phyloP scores from a whole-genome alignment of 176 grass and related monocot genomes.

The Sorghum bicolor region DNA sequence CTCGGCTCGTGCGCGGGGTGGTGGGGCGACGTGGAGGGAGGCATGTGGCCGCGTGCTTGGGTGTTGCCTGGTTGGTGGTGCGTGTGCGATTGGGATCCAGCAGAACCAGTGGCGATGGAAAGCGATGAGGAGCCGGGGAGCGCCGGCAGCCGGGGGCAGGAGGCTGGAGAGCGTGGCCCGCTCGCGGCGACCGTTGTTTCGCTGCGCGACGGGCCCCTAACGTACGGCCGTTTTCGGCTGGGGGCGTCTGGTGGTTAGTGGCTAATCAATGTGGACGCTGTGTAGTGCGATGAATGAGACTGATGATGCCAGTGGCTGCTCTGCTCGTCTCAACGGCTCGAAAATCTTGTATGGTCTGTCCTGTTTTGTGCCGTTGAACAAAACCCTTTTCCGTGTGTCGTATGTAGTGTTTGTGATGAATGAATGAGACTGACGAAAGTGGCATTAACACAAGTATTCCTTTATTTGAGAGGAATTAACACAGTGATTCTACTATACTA shows the following conservation, averaged over 20 bases:
- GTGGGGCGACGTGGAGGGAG: not conserved
- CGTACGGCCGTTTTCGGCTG: not conserved
- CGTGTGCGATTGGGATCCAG: not conserved
- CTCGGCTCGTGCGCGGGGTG: not conserved
- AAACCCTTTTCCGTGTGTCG: not conserved
- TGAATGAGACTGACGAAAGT: not conserved
- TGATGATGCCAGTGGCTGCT: not conserved
- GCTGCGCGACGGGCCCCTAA: conserved; percentile 11
- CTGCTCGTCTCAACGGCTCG: conserved; percentile 33
- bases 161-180: not conserved
- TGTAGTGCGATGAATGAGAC: not conserved
- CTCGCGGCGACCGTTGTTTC: conserved; percentile 18
- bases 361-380: not conserved
- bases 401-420: not conserved
- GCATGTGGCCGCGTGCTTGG: not conserved
- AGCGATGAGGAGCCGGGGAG: not conserved
- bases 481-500: not conserved
- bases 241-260: conserved; percentile 7
- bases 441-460: not conserved
- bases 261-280: conserved; percentile 14
- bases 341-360: not conserved
- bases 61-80: not conserved
- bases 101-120: not conserved
- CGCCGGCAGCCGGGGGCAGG: not conserved
- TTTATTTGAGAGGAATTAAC: no score